A percentile compares a stretch with the other conserved stretches of the same genome.
Conservation (phyloP, 805 yeast genomes). For the Cyberlindnera bimundalis region DNA sequence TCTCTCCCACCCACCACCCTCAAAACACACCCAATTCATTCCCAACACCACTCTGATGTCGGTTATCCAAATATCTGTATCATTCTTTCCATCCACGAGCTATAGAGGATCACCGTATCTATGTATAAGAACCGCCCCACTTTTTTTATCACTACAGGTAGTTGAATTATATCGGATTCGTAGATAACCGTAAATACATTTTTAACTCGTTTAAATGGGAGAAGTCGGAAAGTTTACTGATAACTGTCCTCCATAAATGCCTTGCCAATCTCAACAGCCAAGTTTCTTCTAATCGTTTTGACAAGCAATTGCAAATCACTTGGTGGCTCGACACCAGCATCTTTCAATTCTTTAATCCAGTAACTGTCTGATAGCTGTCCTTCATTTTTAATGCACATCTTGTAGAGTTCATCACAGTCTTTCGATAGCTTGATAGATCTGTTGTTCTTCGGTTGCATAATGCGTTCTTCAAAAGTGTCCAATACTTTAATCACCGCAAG, state of each 20-base stretch:
- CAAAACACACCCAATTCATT: not conserved
- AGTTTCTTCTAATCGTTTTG: conserved; percentile 21
- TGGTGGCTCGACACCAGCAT: conserved; percentile 21
- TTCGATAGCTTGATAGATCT: conserved; percentile 14
- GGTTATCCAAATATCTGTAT: conserved; percentile 2
- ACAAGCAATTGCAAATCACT: conserved; percentile 16
- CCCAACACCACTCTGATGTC: not conserved
- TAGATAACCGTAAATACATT: not conserved
- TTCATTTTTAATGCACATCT: conserved; percentile 13
- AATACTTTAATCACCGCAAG: conserved; percentile 21
- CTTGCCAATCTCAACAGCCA: conserved; percentile 26
- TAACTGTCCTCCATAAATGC: conserved; percentile 24
- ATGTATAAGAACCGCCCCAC: conserved; percentile 1
- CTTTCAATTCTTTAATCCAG: conserved; percentile 24
- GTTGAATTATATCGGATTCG: not conserved
- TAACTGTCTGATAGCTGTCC: conserved; percentile 5
- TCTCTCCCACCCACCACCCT: not conserved
- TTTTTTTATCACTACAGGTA: conserved; percentile 10
- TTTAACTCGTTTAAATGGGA: not conserved
- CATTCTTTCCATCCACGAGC: not conserved
- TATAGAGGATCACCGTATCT: conserved; percentile 1
- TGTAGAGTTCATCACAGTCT: conserved; percentile 23
- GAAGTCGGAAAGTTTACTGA: conserved; percentile 1
- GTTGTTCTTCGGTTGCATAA: conserved; percentile 8
- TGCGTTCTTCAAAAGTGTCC: conserved; percentile 20